Percentiles rank a stretch among this genome's conserved stretches.
phyloP scores from a whole-genome alignment of 139 green algal genomes.

The Chlorella sp. region DNA sequence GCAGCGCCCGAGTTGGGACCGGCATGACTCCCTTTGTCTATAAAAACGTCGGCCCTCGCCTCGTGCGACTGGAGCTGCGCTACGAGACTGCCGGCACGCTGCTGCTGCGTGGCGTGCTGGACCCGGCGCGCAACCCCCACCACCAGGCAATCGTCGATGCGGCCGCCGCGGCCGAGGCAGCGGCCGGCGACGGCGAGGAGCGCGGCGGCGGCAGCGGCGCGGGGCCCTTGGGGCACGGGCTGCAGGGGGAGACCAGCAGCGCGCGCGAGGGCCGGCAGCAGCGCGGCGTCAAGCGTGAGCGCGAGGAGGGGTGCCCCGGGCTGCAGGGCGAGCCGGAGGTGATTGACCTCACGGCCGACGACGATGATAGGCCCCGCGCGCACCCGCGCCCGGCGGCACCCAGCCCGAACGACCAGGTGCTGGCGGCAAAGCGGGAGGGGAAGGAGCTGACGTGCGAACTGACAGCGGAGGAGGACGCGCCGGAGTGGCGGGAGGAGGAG shows the following conservation, averaged over 20 bases:
- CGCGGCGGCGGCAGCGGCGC: no score
- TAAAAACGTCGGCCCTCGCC: neutral
- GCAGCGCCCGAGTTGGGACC: neutral
- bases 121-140: neutral
- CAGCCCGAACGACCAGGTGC: neutral
- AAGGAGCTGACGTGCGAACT: conserved; percentile 7
- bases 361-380: neutral
- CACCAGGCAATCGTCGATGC: conserved; percentile 5
- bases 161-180: no score
- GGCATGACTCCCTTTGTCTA: neutral
- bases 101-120: conserved; percentile 11
- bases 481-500: neutral
- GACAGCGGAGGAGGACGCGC: neutral
- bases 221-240: neutral
- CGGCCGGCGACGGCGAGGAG: no score
- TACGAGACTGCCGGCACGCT: conserved; percentile 7
- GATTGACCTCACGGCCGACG: neutral
- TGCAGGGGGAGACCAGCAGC: neutral
- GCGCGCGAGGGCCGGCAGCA: neutral
- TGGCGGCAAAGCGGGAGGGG: neutral
- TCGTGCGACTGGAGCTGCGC: conserved; percentile 1
- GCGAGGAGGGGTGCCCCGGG: neutral
- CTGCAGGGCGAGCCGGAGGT: neutral
- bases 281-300: neutral
- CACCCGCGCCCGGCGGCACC: neutral